Conservation (phyloP, 768 basidiomycete genomes). For the Lentinula sp. region DNA sequence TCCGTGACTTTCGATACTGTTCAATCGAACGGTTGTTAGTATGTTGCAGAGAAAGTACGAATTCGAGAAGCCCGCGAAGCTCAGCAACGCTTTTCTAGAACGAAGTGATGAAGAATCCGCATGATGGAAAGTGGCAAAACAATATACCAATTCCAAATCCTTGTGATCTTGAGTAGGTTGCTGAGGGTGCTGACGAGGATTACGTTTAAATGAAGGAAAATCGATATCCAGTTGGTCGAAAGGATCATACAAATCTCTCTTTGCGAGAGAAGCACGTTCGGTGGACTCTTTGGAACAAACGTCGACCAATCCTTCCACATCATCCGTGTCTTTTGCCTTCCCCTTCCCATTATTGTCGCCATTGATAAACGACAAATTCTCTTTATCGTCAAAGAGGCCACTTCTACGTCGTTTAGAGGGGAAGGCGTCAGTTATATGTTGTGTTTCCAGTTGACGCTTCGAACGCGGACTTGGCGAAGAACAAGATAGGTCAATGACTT, state of each 20-base stretch:
- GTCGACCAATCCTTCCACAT: background rate
- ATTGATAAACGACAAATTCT: constrained; percentile 13
- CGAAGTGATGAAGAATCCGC: constrained; percentile 25
- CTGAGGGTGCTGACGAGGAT: background rate
- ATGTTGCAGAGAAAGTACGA: constrained; percentile 12
- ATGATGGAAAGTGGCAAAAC: constrained; percentile 16
- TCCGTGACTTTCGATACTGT: constrained; percentile 8
- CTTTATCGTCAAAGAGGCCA: constrained; percentile 15
- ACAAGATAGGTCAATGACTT: constrained; percentile 13
- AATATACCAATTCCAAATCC: constrained; percentile 22
- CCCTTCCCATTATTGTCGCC: constrained; percentile 10
- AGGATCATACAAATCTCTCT: background rate
- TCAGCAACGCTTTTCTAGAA: constrained; percentile 23
- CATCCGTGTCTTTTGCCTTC: constrained; percentile 4
- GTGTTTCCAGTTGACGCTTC: background rate
- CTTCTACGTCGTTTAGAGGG: constrained; percentile 27
- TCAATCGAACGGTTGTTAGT: background rate
- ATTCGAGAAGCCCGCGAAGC: constrained; percentile 18
- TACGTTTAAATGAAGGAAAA: background rate
- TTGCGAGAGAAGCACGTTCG: background rate
- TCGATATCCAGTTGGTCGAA: constrained; percentile 6
- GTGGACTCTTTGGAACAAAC: background rate
- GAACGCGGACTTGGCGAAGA: background rate
- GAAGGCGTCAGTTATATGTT: background rate
- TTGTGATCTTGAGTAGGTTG: constrained; percentile 10